Conservation (phyloP, 2,329 filamentous ascomycete species). For the Bipolaris sorokiniana region DNA sequence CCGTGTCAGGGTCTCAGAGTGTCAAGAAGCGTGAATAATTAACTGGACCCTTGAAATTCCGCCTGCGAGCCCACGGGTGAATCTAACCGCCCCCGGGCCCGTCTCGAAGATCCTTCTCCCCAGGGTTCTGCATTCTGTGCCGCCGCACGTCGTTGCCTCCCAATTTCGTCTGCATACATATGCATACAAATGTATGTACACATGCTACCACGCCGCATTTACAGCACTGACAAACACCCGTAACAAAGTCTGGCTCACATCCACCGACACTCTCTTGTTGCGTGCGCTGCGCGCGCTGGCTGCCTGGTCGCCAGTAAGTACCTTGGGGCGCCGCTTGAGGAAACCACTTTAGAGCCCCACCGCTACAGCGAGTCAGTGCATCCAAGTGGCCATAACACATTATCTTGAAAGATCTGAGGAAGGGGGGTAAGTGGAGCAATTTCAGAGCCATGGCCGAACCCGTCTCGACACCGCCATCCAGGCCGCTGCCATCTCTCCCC, state of each 20-base stretch:
- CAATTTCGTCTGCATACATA: neutral
- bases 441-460: conserved; percentile 38
- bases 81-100: conserved; percentile 18
- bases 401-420: conserved; percentile 8
- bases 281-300: conserved; percentile 6
- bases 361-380: conserved; percentile 24
- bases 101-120: conserved; percentile 16
- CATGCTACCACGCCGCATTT: conserved; percentile 19
- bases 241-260: neutral
- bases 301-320: neutral
- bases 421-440: conserved; percentile 8
- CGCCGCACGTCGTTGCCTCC: conserved; percentile 17
- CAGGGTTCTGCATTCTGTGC: conserved; percentile 27
- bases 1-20: conserved; percentile 7
- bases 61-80: conserved; percentile 20
- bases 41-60: conserved; percentile 13
- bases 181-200: too few relatives aligned
- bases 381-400: conserved; percentile 15
- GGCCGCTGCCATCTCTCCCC: conserved; percentile 38
- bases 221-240: conserved; percentile 21
- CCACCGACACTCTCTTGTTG: neutral
- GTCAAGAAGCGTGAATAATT: conserved; percentile 5
- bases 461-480: conserved; percentile 28
- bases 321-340: conserved; percentile 5
- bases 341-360: conserved; percentile 20